Evolutionary conservation across 2,329 filamentous ascomycete species (phyloP), one percentile per base, ranked within the genome.

Genomic region (Aspergillus latus): DNA sequence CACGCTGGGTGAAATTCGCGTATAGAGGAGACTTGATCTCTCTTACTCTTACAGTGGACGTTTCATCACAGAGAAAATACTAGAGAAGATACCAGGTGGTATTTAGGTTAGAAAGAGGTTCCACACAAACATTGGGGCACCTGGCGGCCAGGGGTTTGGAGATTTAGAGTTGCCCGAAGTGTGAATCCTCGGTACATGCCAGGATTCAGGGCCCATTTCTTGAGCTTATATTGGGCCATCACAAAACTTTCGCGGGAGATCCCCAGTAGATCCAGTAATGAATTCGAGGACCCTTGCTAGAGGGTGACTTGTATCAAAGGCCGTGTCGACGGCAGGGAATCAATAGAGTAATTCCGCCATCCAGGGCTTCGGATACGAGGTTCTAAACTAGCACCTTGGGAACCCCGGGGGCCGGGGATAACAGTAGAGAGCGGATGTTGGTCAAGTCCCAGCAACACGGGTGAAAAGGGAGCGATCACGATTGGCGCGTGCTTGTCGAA

Each of bases 231-330:
- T 66, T 64, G 62, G 61, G 62, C 59, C 45, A 40, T 64, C 60
- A 57, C 50, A 28, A 53, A 67, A 71, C 63, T 62, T 67, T 70
- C 65, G 58, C 69, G 69, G 69, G 69, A 71, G 69, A 71, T 72
- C 69, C 69, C 60, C 67, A 65, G 67, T 60, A 69, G 69, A 71
- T 71, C 69, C 54, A 68, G 59, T 30, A 21, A 51, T 36, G 40
- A 32, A n/a, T 48, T 21, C 13, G 43, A 21, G 16, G 37, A 28
- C 9, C 21, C 47, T 29, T 9, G 11, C 5, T 11, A 29, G 5
- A n/a, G 5, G 47, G 15, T 34, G 32, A 37, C 15, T 21, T 36
- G 10, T 16, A n/a, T 16, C 21, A 50, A 30, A 32, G 36, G 46
- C 2, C 30, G n/a, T 8, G 15, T 49, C 21, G 44, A 47, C 29